Evolutionary conservation across 1,139 yeast genomes (phyloP).

Genomic region (Suhomyces terraborum): DNA sequence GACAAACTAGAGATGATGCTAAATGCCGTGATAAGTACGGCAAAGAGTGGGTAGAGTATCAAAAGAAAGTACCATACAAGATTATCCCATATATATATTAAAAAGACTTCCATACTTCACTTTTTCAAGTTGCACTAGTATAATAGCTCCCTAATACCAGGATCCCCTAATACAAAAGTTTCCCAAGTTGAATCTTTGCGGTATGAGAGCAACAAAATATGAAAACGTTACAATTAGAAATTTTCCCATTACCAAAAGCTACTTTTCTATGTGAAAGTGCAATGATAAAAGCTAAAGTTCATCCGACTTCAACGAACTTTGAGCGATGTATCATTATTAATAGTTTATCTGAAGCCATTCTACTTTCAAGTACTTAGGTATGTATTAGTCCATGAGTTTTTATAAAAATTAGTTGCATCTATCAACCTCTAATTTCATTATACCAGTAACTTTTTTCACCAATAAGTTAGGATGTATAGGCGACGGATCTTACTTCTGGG

Average conservation of each 20-base stretch:
- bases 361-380: not conserved
- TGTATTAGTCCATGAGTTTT: not conserved
- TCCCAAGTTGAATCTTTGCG: too few relatives aligned
- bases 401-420: not conserved
- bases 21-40: conserved; percentile 89
- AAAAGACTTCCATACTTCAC: too few relatives aligned
- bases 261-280: too few relatives aligned
- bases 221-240: too few relatives aligned
- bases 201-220: too few relatives aligned
- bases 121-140: too few relatives aligned
- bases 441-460: not conserved
- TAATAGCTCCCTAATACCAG: too few relatives aligned
- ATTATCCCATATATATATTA: conserved; percentile 87
- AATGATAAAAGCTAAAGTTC: too few relatives aligned
- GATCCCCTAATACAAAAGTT: too few relatives aligned
- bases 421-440: not conserved
- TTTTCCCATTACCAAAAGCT: too few relatives aligned
- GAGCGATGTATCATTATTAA: not conserved
- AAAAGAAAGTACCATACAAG: conserved; percentile 78
- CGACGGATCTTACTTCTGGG: not conserved
- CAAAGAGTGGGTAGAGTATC: conserved; percentile 80
- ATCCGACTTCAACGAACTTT: too few relatives aligned
- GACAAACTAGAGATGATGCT: conserved; percentile 89
- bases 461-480: not conserved
- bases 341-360: not conserved